Base-by-base conservation (phyloP, 129 eudicot species). In the Heracleum sosnowskyi region DNA sequence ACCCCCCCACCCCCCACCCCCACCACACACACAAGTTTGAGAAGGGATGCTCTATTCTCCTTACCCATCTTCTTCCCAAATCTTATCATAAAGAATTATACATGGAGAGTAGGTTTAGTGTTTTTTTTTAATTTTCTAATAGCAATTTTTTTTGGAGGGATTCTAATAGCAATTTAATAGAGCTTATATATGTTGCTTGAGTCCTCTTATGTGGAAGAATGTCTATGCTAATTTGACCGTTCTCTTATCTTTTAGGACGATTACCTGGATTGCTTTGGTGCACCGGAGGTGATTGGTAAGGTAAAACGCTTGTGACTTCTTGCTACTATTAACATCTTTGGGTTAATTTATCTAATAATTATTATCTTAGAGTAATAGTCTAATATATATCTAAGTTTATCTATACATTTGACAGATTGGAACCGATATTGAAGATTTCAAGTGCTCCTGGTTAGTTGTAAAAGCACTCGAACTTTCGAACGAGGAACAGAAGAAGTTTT, bases 401-500 rank as follows among this genome's bases (percentile, higher is more conserved):
- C 36, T 44, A 31, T 82, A 44, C 64, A 57, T 75, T 66, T 78
- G 46, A 80, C 89, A 89, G 96, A 87, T 90, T 79, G 97, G 97
- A 79, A 90, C 97, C 16, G 96, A 90, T 79, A 92, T 92, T 72
- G 93, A 92, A 85, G 97, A 92, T 84, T 92, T 85, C 39, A 92
- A 92, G 88, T 92, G 97, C 90, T 92, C 97, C 11, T 92, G 97
- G 97, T 80, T 90, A 78, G 96, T 90, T 46, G 97, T 92, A 77
- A 89, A 91, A 84, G 92, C 97, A 33, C 83, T 91, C 76, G 91
- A 87, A 82, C 95, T 89, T 73, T 83, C 90, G 40, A 80, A 84
- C 22, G 93, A 92, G 78, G 90, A 92, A 44, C 97, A 92, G 77
- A 92, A 84, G 91, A 88, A 90, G 81, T 11, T 84, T 45, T 78